phyloP scores from a whole-genome alignment of 176 grass and related monocot species.

The Phoenix roebelenii region DNA sequence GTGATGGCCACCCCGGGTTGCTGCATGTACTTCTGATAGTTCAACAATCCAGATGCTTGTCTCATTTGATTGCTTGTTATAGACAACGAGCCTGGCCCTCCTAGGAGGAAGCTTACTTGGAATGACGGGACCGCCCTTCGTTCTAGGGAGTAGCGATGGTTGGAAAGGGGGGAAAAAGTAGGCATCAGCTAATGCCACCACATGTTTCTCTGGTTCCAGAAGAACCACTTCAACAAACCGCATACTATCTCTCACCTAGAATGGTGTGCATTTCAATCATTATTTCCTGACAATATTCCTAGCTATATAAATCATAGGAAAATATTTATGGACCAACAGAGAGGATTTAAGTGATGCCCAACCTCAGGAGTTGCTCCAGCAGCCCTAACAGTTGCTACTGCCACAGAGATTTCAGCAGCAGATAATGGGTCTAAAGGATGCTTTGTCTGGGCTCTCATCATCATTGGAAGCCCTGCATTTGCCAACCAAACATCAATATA shows the following conservation, averaged over 20 bases:
- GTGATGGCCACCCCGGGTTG: conserved; percentile 94
- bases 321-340: neutral
- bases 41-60: conserved; percentile 94
- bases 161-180: conserved; percentile 99
- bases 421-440: conserved; percentile 97
- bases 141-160: conserved; percentile 87
- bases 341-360: neutral
- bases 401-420: conserved; percentile 97
- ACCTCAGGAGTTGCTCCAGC: conserved; percentile 98
- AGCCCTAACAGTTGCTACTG: conserved; percentile 89
- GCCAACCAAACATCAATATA: conserved; percentile 2
- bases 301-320: conserved; percentile 1
- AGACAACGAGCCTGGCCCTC: conserved; percentile 81
- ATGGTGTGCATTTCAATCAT: conserved; percentile 9
- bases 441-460: conserved; percentile 85
- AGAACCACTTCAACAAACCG: conserved; percentile 96
- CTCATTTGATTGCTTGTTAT: conserved; percentile 93
- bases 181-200: conserved; percentile 94
- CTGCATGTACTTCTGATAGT: conserved; percentile 93
- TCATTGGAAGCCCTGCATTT: conserved; percentile 83
- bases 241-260: conserved; percentile 87
- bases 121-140: conserved; percentile 84
- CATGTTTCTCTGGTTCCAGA: conserved; percentile 89
- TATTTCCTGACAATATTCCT: neutral
- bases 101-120: conserved; percentile 82